A percentile compares a stretch with the other conserved stretches of the same genome.
Conservation (phyloP, 805 yeast genomes). For the Saccharomyces eubayanus region DNA sequence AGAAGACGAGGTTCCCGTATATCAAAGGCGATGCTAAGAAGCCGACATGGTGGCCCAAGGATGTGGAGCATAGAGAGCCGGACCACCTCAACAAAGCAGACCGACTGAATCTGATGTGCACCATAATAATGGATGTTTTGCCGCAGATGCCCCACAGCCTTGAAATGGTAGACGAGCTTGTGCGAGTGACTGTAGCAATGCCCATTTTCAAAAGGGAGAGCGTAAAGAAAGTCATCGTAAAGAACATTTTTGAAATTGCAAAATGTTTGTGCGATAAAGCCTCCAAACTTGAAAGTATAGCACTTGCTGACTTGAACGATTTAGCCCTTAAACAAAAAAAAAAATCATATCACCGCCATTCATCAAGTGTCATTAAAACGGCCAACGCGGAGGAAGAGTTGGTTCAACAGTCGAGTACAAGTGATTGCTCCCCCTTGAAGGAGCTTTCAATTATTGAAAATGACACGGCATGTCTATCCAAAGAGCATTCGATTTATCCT, state of each 20-base stretch:
- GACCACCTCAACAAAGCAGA: slow-evolving; percentile 60
- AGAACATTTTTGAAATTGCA: slow-evolving; percentile 13
- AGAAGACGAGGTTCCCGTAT: slow-evolving; percentile 58
- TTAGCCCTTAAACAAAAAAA: neutral
- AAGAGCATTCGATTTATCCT: neutral
- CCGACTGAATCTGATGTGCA: slow-evolving; percentile 42
- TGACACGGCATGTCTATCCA: neutral
- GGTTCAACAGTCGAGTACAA: neutral
- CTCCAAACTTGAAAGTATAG: neutral
- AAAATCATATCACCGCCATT: neutral
- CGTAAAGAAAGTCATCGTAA: slow-evolving; percentile 7
- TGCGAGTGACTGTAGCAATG: slow-evolving; percentile 11
- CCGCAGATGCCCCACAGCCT: slow-evolving; percentile 9
- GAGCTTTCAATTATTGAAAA: neutral
- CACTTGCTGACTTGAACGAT: neutral
- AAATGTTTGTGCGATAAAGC: slow-evolving; percentile 6
- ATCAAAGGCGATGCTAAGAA: slow-evolving; percentile 39
- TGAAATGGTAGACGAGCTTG: slow-evolving; percentile 11
- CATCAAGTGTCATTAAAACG: neutral
- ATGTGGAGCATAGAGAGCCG: slow-evolving; percentile 58
- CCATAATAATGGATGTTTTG: slow-evolving; percentile 25
- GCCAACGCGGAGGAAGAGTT: neutral
- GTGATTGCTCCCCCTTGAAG: neutral
- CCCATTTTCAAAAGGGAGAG: slow-evolving; percentile 12
- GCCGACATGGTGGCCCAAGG: slow-evolving; percentile 68